phyloP scores from a whole-genome alignment of 805 yeast species.

The Suhomyces sp. region DNA sequence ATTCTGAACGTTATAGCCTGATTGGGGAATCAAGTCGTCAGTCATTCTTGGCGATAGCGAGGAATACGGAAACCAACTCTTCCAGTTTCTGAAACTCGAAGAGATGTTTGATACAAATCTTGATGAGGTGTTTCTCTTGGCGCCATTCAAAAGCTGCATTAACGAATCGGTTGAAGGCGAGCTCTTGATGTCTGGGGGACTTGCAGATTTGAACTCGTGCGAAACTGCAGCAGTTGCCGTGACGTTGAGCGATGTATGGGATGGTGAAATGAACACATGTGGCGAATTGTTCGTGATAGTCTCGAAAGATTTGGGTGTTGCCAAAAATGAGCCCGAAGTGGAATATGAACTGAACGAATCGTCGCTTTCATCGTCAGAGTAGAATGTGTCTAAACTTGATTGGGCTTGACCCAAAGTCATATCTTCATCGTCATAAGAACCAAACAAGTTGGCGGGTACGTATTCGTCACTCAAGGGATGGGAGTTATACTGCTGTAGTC shows the following conservation, averaged over 20 bases:
- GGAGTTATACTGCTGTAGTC: slow-evolving; percentile 2
- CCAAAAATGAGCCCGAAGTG: not conserved
- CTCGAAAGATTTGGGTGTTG: not conserved
- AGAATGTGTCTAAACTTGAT: slow-evolving; percentile 1
- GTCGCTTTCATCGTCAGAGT: slow-evolving; percentile 6
- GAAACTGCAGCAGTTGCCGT: not conserved
- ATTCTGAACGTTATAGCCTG: not conserved
- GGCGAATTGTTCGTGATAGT: not conserved
- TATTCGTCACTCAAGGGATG: slow-evolving; percentile 8
- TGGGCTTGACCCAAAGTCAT: not conserved
- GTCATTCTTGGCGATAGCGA: slow-evolving; percentile 9
- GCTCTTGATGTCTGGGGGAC: not conserved
- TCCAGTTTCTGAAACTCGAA: slow-evolving; percentile 1
- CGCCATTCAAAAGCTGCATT: not conserved
- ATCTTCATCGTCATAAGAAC: slow-evolving; percentile 1
- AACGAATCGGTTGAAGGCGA: slow-evolving; percentile 6
- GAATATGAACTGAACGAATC: slow-evolving; percentile 6
- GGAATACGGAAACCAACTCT: slow-evolving; percentile 4
- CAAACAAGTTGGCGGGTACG: slow-evolving; percentile 2
- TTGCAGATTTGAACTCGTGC: slow-evolving; percentile 2
- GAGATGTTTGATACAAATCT: slow-evolving; percentile 3
- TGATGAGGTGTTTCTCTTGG: not conserved
- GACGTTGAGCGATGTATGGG: not conserved
- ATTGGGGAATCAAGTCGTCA: slow-evolving; percentile 6
- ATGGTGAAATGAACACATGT: not conserved